Conservation (phyloP, 2,329 filamentous ascomycete genomes). For the Akanthomyces lecanii region DNA sequence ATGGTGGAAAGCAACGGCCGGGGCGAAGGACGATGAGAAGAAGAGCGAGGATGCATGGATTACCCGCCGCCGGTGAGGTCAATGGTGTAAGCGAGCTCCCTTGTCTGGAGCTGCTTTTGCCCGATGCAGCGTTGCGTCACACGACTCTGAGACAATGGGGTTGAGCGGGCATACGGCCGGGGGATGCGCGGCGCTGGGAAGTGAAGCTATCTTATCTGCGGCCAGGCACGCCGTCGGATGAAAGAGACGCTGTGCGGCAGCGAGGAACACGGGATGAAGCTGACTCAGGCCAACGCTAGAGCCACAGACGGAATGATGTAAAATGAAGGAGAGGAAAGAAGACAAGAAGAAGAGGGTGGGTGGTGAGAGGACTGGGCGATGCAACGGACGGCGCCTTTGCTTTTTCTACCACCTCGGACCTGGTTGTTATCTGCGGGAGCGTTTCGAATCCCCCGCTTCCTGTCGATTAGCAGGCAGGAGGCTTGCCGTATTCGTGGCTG, state of each 20-base stretch:
- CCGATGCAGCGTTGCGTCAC: slow-evolving; percentile 4
- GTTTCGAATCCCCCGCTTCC: slow-evolving; percentile 4
- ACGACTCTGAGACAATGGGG: neutral
- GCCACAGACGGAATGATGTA: neutral
- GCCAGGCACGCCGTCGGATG: neutral
- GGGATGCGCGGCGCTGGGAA: neutral
- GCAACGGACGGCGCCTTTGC: neutral
- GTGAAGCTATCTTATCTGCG: neutral
- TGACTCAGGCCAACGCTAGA: neutral
- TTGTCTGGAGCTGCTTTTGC: neutral
- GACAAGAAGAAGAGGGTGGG: neutral
- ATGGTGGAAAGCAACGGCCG: slow-evolving; percentile 32
- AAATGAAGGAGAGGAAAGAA: neutral
- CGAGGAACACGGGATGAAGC: neutral
- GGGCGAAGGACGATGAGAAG: slow-evolving; percentile 13
- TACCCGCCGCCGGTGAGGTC: too few relatives aligned
- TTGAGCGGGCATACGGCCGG: neutral
- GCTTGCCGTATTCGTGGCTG: neutral
- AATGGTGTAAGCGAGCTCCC: neutral
- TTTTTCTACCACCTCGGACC: neutral
- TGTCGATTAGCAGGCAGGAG: neutral
- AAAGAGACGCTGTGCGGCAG: neutral
- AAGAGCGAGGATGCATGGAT: slow-evolving; percentile 18
- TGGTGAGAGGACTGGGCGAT: neutral
- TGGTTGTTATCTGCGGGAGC: slow-evolving; percentile 6